Percentiles rank a stretch among this genome's conserved stretches.
These are phyloP conservation scores for Hericium rajendrae DNA, from an alignment of 768 basidiomycete species.

Conservation along the genomic window DNA sequence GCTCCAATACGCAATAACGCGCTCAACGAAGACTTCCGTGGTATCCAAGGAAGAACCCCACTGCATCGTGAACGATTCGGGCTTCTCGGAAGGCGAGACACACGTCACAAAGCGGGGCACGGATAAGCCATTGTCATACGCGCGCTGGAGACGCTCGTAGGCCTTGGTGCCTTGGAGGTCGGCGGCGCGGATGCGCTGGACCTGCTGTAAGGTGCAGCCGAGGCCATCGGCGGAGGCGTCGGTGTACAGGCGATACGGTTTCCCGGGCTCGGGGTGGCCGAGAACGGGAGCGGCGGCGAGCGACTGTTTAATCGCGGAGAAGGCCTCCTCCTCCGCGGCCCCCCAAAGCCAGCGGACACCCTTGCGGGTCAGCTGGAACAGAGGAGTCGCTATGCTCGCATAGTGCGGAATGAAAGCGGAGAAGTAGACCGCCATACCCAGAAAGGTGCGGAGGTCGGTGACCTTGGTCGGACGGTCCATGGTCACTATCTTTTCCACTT, in stretches of 20 bases:
- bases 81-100: no score
- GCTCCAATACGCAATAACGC: conserved; percentile 16
- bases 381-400: conserved; percentile 23
- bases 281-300: conserved; percentile 24
- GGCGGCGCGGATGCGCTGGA: conserved; percentile 12
- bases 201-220: conserved; percentile 16
- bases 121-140: background rate
- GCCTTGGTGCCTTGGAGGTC: conserved; percentile 16
- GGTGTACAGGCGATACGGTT: conserved; percentile 27
- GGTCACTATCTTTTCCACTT: conserved; percentile 25
- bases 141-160: conserved; percentile 11
- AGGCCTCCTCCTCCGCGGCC: conserved; percentile 19
- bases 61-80: no score
- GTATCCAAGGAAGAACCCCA: no score
- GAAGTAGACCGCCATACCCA: conserved; percentile 32
- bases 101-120: background rate
- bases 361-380: conserved; percentile 26
- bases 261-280: conserved; percentile 20
- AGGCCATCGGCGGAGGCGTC: conserved; percentile 19
- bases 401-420: conserved; percentile 27
- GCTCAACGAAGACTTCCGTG: conserved; percentile 12
- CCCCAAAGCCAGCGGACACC: conserved; percentile 17
- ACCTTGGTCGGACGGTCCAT: conserved; percentile 14
- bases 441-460: conserved; percentile 16
- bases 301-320: conserved; percentile 20